A percentile compares a stretch with the other conserved stretches of the same genome.
Evolutionary conservation across 805 yeast genomes (phyloP).

Genomic region (Ogataea methanolica): DNA sequence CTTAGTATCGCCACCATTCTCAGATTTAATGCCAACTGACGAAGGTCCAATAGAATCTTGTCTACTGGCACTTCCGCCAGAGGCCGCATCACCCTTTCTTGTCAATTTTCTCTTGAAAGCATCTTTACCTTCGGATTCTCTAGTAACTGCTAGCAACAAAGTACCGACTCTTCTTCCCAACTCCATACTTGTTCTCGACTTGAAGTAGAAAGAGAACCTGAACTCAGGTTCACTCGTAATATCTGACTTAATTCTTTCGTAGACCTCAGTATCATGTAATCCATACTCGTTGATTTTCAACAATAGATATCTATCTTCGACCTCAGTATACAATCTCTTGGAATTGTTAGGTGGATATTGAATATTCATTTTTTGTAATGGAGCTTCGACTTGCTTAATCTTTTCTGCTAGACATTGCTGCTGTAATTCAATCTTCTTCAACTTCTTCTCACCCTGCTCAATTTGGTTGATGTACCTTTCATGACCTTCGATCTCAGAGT

Average conservation of each 20-base stretch:
- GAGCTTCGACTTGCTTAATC: constrained; percentile 49
- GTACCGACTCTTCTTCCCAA: constrained; percentile 66
- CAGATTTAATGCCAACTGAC: neutral
- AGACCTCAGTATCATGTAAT: constrained; percentile 50
- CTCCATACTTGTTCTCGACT: constrained; percentile 69
- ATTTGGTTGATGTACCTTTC: constrained; percentile 70
- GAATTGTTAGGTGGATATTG: constrained; percentile 84
- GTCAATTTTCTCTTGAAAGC: constrained; percentile 45
- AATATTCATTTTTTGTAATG: constrained; percentile 57
- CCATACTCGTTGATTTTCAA: constrained; percentile 63
- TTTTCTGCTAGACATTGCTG: constrained; percentile 50
- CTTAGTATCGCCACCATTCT: neutral
- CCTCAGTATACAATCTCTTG: constrained; percentile 61
- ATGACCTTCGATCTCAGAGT: constrained; percentile 58
- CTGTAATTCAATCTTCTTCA: constrained; percentile 50
- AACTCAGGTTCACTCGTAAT: constrained; percentile 55
- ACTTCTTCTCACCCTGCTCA: constrained; percentile 67
- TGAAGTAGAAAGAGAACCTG: constrained; percentile 69
- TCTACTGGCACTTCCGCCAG: constrained; percentile 22
- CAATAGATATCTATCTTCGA: constrained; percentile 67
- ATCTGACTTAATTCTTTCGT: constrained; percentile 63
- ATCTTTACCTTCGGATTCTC: constrained; percentile 64
- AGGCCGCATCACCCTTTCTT: constrained; percentile 10
- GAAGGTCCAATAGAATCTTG: constrained; percentile 29
- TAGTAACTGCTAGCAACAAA: constrained; percentile 58